A percentile compares a stretch with the other conserved stretches of the same genome.
Conservation (phyloP, 805 yeast genomes). For the Teunomyces panamensis region DNA sequence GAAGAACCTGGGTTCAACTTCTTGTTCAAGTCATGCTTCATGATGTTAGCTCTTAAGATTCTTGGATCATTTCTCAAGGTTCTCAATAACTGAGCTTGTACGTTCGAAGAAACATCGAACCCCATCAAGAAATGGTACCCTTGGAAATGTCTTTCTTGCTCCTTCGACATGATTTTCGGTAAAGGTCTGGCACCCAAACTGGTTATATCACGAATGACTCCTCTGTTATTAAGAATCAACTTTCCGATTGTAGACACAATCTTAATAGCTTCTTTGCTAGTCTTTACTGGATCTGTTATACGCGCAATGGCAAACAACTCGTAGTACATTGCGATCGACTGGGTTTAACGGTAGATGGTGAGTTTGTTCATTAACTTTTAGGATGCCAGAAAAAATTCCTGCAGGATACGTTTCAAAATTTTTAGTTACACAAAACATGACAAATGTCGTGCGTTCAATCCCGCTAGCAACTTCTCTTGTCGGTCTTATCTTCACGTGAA, state of each 20-base stretch:
- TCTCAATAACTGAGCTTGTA: slow-evolving; percentile 80
- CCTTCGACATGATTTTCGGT: slow-evolving; percentile 78
- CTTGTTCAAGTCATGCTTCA: slow-evolving; percentile 56
- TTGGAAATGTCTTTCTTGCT: slow-evolving; percentile 85
- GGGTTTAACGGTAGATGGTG: background rate
- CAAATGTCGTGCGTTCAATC: background rate
- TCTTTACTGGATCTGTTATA: slow-evolving; percentile 53
- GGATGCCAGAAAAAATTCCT: background rate
- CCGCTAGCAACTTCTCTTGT: background rate
- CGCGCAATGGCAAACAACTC: slow-evolving; percentile 90
- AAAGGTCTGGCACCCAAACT: slow-evolving; percentile 76
- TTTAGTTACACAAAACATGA: background rate
- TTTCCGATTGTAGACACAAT: slow-evolving; percentile 71
- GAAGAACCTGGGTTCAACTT: slow-evolving; percentile 58
- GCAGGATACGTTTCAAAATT: background rate
- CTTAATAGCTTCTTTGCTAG: slow-evolving; percentile 40
- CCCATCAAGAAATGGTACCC: slow-evolving; percentile 85
- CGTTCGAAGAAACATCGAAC: slow-evolving; percentile 83
- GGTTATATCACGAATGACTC: slow-evolving; percentile 82
- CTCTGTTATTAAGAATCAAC: slow-evolving; percentile 82
- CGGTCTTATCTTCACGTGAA: slow-evolving; percentile 2
- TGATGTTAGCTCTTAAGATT: slow-evolving; percentile 73
- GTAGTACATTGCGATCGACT: slow-evolving; percentile 62
- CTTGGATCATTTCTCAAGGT: slow-evolving; percentile 86
- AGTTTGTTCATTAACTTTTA: background rate